These are phyloP conservation scores for Rhizopus sp. DNA, from an alignment of 371 early-diverging fungal genomes.

Conservation along the genomic window DNA sequence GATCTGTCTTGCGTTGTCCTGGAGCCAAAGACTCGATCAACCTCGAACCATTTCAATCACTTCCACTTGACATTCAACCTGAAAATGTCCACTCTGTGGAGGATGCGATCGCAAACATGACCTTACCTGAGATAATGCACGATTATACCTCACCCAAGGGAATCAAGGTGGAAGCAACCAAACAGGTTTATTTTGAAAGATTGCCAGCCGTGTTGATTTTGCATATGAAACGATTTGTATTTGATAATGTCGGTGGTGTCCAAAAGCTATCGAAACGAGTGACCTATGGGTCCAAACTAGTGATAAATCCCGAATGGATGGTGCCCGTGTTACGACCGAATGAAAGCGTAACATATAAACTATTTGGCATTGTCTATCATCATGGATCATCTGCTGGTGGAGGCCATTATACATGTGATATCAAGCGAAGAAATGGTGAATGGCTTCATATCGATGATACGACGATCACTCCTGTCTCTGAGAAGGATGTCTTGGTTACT, in stretches of 20 bases:
- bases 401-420: slow-evolving; percentile 97
- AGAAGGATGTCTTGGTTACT: slow-evolving; percentile 65
- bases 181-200: slow-evolving; percentile 79
- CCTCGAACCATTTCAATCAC: slow-evolving; percentile 84
- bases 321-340: slow-evolving; percentile 49
- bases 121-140: slow-evolving; percentile 75
- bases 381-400: slow-evolving; percentile 89
- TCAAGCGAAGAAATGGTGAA: slow-evolving; percentile 68
- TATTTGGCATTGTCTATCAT: slow-evolving; percentile 86
- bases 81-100: slow-evolving; percentile 76
- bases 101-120: slow-evolving; percentile 83
- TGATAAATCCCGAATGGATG: slow-evolving; percentile 71
- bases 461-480: slow-evolving; percentile 65
- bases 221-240: slow-evolving; percentile 94
- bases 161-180: slow-evolving; percentile 75
- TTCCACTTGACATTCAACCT: slow-evolving; percentile 90
- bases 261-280: slow-evolving; percentile 89
- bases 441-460: slow-evolving; percentile 96
- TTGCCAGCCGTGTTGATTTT: slow-evolving; percentile 94
- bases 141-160: slow-evolving; percentile 52
- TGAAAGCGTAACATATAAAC: slow-evolving; percentile 50
- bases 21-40: slow-evolving; percentile 83
- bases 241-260: slow-evolving; percentile 74
- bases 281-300: slow-evolving; percentile 66
- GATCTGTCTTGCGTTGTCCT: slow-evolving; percentile 77